These are phyloP conservation scores for Moelleriella libera DNA, from an alignment of 2,329 filamentous ascomycete species.

Conservation along the genomic window DNA sequence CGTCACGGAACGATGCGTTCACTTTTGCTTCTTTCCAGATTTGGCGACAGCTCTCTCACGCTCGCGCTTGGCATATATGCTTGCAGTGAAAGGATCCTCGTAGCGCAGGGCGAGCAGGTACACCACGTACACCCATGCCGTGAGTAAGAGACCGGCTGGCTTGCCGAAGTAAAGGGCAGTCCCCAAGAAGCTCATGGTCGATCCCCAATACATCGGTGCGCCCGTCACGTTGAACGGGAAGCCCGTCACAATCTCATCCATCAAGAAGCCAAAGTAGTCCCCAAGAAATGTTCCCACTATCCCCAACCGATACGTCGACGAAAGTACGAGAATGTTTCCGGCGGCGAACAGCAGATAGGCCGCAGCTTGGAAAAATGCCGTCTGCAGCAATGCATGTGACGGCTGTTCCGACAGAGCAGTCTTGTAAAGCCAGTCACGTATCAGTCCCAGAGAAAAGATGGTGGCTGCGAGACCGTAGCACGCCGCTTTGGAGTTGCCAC, in stretches of 20 bases:
- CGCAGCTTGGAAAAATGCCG: conserved; percentile 41
- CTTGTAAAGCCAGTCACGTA: conserved; percentile 83
- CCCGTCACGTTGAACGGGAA: conserved; percentile 91
- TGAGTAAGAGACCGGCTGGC: conserved; percentile 71
- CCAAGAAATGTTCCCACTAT: conserved; percentile 93
- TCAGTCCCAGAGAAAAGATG: conserved; percentile 84
- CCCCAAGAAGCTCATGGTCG: conserved; percentile 82
- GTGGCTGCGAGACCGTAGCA: conserved; percentile 81
- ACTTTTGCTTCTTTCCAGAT: conserved; percentile 38
- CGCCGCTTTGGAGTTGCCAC: conserved; percentile 60
- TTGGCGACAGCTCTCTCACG: conserved; percentile 32
- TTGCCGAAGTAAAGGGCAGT: conserved; percentile 75
- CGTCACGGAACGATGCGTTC: conserved; percentile 7
- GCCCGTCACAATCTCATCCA: conserved; percentile 85
- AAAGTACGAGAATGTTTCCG: conserved; percentile 76
- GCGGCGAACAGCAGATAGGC: conserved; percentile 57
- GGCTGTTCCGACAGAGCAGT: conserved; percentile 65
- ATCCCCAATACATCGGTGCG: conserved; percentile 94
- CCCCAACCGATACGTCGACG: conserved; percentile 82
- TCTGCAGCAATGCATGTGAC: conserved; percentile 56
- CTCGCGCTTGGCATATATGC: conserved; percentile 83
- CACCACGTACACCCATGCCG: conserved; percentile 57
- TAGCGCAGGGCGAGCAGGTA: conserved; percentile 72
- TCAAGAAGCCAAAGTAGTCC: conserved; percentile 97
- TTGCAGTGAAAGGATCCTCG: conserved; percentile 89